A percentile compares a stretch with the other conserved stretches of the same genome.
phyloP scores from a whole-genome alignment of 176 grass and related monocot genomes.

The Phoenix dactylifera region DNA sequence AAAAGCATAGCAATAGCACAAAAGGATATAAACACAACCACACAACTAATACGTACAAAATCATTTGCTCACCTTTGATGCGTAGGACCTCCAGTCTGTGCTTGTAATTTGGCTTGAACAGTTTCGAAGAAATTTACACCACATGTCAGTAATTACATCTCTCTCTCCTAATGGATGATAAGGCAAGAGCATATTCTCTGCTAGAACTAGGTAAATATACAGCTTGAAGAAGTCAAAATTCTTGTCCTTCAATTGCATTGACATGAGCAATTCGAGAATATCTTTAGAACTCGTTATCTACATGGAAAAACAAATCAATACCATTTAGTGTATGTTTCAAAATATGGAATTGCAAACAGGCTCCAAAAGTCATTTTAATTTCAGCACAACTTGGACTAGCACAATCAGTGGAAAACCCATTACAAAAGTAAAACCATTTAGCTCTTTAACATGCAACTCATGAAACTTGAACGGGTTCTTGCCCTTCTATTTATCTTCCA shows the following conservation, averaged over 20 bases:
- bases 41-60: not conserved
- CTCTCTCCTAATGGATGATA: slow-evolving; percentile 39
- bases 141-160: slow-evolving; percentile 30
- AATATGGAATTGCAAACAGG: too few relatives aligned
- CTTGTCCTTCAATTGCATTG: slow-evolving; percentile 68
- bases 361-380: too few relatives aligned
- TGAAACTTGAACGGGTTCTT: too few relatives aligned
- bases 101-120: slow-evolving; percentile 68
- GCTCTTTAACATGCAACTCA: too few relatives aligned
- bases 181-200: slow-evolving; percentile 63
- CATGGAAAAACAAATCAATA: not conserved
- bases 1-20: not conserved
- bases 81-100: slow-evolving; percentile 73
- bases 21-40: not conserved
- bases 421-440: too few relatives aligned
- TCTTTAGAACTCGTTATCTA: slow-evolving; percentile 49
- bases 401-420: too few relatives aligned
- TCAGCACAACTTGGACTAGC: too few relatives aligned
- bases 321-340: too few relatives aligned
- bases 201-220: slow-evolving; percentile 53
- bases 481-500: too few relatives aligned
- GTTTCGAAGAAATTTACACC: slow-evolving; percentile 56
- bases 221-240: slow-evolving; percentile 55
- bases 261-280: slow-evolving; percentile 44
- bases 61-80: slow-evolving; percentile 53